phyloP scores from a whole-genome alignment of 306 rosid genomes.

The Fagus sylvatica region DNA sequence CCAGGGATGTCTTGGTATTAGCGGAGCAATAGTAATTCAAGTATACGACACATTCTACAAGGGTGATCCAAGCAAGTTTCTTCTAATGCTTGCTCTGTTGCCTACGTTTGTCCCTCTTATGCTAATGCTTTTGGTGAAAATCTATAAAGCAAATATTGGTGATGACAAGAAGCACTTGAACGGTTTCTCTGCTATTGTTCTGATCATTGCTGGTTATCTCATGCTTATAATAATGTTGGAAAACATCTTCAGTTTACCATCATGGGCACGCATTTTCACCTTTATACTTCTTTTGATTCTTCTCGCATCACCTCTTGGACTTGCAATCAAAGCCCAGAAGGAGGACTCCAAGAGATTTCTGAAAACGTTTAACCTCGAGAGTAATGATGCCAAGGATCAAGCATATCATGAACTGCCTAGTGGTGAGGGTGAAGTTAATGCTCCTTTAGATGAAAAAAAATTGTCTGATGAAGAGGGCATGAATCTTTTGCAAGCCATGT shows the following conservation, averaged over 20 bases:
- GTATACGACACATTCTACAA: conserved; percentile 52
- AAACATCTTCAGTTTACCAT: conserved; percentile 46
- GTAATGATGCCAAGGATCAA: conserved; percentile 15
- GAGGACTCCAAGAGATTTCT: conserved; percentile 14
- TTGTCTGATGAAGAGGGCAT: conserved; percentile 39
- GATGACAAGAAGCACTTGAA: conserved; percentile 65
- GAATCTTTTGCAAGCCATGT: conserved; percentile 59
- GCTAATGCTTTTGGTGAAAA: conserved; percentile 62
- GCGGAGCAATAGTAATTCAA: conserved; percentile 84
- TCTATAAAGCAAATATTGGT: conserved; percentile 39
- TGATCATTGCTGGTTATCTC: conserved; percentile 61
- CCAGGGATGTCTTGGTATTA: conserved; percentile 84
- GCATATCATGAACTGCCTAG: conserved; percentile 54
- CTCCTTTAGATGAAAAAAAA: conserved; percentile 18
- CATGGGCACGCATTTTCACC: conserved; percentile 41
- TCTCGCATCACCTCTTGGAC: conserved; percentile 58
- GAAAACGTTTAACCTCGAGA: conserved; percentile 20
- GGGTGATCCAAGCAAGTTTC: conserved; percentile 60
- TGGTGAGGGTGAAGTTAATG: conserved; percentile 34
- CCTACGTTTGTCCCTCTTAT: conserved; percentile 53
- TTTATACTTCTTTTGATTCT: conserved; percentile 52
- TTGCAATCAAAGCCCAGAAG: conserved; percentile 55
- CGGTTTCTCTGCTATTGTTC: conserved; percentile 51
- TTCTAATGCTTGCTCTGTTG: conserved; percentile 67
- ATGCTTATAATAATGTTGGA: conserved; percentile 57